Conservation (phyloP, 352 stramenopile genomes). For the Globisporangium emineosum region DNA sequence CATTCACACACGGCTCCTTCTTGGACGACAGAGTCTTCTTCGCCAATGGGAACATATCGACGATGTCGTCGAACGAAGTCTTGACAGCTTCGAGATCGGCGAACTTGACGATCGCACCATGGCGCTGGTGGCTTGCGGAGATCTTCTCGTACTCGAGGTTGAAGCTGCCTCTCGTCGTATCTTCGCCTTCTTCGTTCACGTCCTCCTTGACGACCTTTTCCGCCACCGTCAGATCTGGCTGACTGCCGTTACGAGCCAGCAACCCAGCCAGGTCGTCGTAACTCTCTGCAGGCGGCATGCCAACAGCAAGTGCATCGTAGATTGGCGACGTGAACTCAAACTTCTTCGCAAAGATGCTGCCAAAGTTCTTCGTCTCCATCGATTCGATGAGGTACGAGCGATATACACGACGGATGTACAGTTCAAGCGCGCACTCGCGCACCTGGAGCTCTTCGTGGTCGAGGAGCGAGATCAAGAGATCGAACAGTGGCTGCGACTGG, state of each 20-base stretch:
- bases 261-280: slow-evolving; percentile 81
- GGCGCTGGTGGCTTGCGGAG: slow-evolving; percentile 60
- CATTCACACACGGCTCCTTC: slow-evolving; percentile 72
- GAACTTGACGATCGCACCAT: slow-evolving; percentile 88
- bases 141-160: slow-evolving; percentile 76
- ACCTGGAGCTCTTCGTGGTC: slow-evolving; percentile 67
- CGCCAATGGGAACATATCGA: slow-evolving; percentile 66
- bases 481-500: slow-evolving; percentile 83
- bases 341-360: slow-evolving; percentile 75
- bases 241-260: slow-evolving; percentile 63
- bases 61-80: slow-evolving; percentile 59
- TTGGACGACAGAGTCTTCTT: slow-evolving; percentile 67
- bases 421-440: slow-evolving; percentile 70
- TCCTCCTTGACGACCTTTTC: slow-evolving; percentile 25
- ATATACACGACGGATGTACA: slow-evolving; percentile 86
- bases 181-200: slow-evolving; percentile 4
- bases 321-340: slow-evolving; percentile 85
- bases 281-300: slow-evolving; percentile 68
- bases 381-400: slow-evolving; percentile 82
- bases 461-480: slow-evolving; percentile 77
- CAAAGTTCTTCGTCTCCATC: slow-evolving; percentile 68
- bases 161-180: slow-evolving; percentile 33
- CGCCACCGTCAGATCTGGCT: slow-evolving; percentile 25
- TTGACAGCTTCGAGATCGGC: slow-evolving; percentile 80
- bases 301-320: slow-evolving; percentile 74